phyloP scores from a whole-genome alignment of 805 yeast species.

The Lipomyces kockii region DNA sequence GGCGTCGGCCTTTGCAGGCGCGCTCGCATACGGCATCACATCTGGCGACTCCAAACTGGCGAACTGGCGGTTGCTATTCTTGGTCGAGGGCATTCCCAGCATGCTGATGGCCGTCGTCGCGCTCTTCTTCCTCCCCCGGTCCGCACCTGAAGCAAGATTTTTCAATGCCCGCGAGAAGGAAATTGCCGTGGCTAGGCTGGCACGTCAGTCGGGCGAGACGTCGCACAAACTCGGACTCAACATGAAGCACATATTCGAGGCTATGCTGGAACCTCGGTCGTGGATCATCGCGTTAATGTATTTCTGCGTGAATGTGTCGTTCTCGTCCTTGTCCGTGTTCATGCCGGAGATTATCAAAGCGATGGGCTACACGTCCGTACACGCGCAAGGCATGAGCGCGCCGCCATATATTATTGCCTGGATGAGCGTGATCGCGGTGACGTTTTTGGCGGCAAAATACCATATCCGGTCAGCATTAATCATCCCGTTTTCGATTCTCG shows the following conservation, averaged over 20 bases:
- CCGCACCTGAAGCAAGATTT: conserved; percentile 8
- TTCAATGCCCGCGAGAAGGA: conserved; percentile 20
- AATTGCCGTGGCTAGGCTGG: conserved; percentile 34
- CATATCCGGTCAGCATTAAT: not conserved
- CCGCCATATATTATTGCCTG: conserved; percentile 49
- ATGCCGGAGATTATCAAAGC: conserved; percentile 54
- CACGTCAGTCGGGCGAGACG: conserved; percentile 5
- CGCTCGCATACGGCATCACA: conserved; percentile 49
- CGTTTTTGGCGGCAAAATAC: conserved; percentile 2
- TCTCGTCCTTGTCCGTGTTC: conserved; percentile 53
- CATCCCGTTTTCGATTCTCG: not conserved
- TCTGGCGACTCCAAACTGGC: conserved; percentile 47
- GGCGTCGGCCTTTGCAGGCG: conserved; percentile 49
- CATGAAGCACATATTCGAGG: not conserved
- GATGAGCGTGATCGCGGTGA: conserved; percentile 2
- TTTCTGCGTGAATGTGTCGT: conserved; percentile 41
- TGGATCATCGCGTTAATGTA: conserved; percentile 31
- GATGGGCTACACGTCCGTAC: conserved; percentile 49
- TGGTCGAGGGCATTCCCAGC: conserved; percentile 50
- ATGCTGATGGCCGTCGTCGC: conserved; percentile 46
- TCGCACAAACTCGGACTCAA: conserved; percentile 27
- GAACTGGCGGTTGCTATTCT: conserved; percentile 52
- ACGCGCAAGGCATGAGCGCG: conserved; percentile 54
- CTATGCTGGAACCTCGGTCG: conserved; percentile 8
- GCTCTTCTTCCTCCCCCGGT: conserved; percentile 7